A percentile compares a stretch with the other conserved stretches of the same genome.
These are phyloP conservation scores for Ananas comosus DNA, from an alignment of 176 grass and related monocot species.

Conservation along the genomic window DNA sequence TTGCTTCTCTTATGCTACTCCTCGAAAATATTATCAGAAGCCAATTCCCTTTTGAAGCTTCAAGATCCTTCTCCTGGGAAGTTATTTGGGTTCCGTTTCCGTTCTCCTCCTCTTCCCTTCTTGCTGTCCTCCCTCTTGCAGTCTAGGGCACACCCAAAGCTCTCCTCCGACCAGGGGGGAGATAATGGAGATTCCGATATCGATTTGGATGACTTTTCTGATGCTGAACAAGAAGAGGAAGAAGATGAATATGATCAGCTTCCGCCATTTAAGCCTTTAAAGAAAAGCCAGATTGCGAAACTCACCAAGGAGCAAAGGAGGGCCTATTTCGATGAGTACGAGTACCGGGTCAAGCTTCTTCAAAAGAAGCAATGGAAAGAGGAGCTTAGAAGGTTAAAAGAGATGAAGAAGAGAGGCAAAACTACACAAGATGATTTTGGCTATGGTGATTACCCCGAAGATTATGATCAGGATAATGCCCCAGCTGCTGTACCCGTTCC, in stretches of 20 bases:
- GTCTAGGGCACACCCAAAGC: constrained; percentile 63
- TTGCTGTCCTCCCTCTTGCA: constrained; percentile 74
- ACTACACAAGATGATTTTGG: constrained; percentile 20
- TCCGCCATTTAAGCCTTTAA: constrained; percentile 77
- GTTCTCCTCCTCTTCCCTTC: constrained; percentile 46
- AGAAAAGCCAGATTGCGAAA: constrained; percentile 70
- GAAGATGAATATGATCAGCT: constrained; percentile 64
- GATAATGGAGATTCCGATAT: constrained; percentile 32
- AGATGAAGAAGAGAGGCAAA: constrained; percentile 37
- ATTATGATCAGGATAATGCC: constrained; percentile 29
- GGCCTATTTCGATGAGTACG: constrained; percentile 81
- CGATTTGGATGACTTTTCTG: constrained; percentile 44
- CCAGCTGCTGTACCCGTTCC: constrained; percentile 29
- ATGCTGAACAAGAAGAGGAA: constrained; percentile 42
- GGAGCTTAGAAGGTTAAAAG: constrained; percentile 42
- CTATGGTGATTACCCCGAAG: constrained; percentile 24
- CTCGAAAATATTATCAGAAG: constrained; percentile 62
- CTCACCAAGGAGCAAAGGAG: constrained; percentile 74
- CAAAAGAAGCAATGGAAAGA: constrained; percentile 79
- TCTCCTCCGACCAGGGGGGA: constrained; percentile 26
- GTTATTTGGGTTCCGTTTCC: constrained; percentile 36
- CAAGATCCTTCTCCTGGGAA: constrained; percentile 30
- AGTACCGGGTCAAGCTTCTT: constrained; percentile 74
- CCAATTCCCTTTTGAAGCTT: constrained; percentile 43
- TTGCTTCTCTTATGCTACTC: constrained; percentile 78